Base-by-base conservation (phyloP, 192 early-diverging fungal genomes). In the Phycomyces blakesleeanus region DNA sequence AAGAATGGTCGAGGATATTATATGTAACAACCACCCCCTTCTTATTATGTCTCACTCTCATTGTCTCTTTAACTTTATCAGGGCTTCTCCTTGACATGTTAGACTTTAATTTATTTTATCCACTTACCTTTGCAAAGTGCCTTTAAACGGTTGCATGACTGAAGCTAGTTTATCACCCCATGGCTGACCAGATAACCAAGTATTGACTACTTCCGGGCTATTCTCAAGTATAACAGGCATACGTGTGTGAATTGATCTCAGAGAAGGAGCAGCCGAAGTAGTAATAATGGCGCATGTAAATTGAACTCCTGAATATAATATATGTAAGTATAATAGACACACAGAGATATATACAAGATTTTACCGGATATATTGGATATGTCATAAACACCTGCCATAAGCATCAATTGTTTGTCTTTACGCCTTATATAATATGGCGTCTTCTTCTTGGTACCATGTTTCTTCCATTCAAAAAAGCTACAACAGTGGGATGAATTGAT, bases 391-490 rank as follows among this genome's bases (percentile, higher is more conserved):
- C 71, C 79, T 3, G 78, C 79, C 62, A 81, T 75, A 7, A 85
- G 53, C 75, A 82, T 76, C 40, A 80, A 41, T 5, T 72, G 56
- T n/a, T 71, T 75, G 56, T 81, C 82, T 53, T 69, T 57, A 11
- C 82, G 67, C 50, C 64, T 69, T 5, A 76, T 76, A 58, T 69
- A 81, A 53, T 81, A 79, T 0, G 83, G 81, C 1, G 70, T 64
- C 25, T 71, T 66, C 34, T 81, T 83, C 3, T 72, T 74, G 44
- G 29, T 34, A 7, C 38, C 59, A 5, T 44, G 69, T 40, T 70
- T 73, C 22, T 75, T 49, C 83, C 83, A 85, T 66, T 85, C 83
- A 60, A 76, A 85, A 34, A 83, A 85, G 14, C 81, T 80, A 64
- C 7, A 12, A 59, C 12, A 58, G 15, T 16, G 11, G 27, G 18